Base-by-base conservation (phyloP, 495 filamentous ascomycete species). In the Extremus antarcticus region DNA sequence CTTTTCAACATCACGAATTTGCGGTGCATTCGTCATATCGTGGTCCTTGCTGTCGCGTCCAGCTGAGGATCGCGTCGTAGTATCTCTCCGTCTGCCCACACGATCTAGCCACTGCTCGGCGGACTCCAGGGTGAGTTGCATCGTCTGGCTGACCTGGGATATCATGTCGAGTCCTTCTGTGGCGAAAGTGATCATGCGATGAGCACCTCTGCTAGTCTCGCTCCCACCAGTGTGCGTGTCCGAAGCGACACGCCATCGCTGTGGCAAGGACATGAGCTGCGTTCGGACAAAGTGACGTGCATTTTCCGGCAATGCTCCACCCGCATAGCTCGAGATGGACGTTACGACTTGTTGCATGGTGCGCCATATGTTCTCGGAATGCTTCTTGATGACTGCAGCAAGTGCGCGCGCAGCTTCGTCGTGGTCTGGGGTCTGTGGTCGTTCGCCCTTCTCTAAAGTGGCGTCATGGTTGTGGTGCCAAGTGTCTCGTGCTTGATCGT, bases 161-260 rank as follows among this genome's bases (percentile, higher is more conserved):
- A 95, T 86, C 79, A 94, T 91, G 59, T 94, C 86, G 21, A 97
- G 75, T 1, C 88, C 87, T 66, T 95, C 90, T 56, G 84, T 85
- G 1, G 88, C 89, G 25, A 97, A 78, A 0, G 90, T 80, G 11
- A 95, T 62, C 32, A 89, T 88, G 16, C 82, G 71, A 55, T 85
- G 79, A 2, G 86, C 87, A 19, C 76, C 72, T 23, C 74, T 63
- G 9, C 58, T 78, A 69, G 45, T 76, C 60, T 51, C 63, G 56
- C 51, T 61, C 54, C 45, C 59, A 22, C 74, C 73, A 16, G 76
- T 72, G 16, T 79, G 68, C 32, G 64, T 67, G 53, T 63, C 68
- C 32, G 49, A 61, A 0, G 38, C 61, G 7, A 75, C 66, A 43
- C 80, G 81, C 71, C 89, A 92, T 4, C 87, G 77, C 60, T 82